Base-by-base conservation (phyloP, 2,329 filamentous ascomycete species). In the Scytalidium lignicola region DNA sequence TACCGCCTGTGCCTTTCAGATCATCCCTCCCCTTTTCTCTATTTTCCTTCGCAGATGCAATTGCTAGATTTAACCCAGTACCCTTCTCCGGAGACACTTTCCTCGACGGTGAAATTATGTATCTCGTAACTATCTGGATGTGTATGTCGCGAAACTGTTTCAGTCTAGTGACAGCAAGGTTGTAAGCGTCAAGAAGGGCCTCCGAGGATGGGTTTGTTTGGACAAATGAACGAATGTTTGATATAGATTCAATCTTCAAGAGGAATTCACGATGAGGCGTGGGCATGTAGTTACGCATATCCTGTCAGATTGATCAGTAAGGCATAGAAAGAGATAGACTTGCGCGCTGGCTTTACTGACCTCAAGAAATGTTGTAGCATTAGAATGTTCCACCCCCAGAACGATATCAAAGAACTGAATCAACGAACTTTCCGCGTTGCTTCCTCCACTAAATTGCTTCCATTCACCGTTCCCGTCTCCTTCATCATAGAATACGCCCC, bases 331-430 rank as follows among this genome's bases (percentile, higher is more conserved):
- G 21, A 8, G 17, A 20, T 39, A n/a, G 23, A 20, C 13, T 10
- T 6, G 7, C 15, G n/a, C 5, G 13, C 8, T 26, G 23, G 6
- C 23, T 37, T 37, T 17, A 43, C 49, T 50, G 49, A 61, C 59
- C 28, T 48, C 32, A 4, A 62, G 50, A 18, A 62, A 63, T 2
- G 7, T 13, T 17, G 32, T 37, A 9, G 32, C 10, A 37, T 5
- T 67, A 1, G 61, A 62, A 69, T 97, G 92, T 61, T 95, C 85
- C 13, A 97, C 78, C 2, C 90, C 89, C 0, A 97, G 76, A 0
- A 90, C 80, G 13, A 95, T 78, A 64, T 97, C 92, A 66, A 96
- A 90, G 71, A 96, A 93, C 61, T 96, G 90, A 51, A 97, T 90
- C 40, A 96, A 74, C 1, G 89, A 95, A 66, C 87, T 92, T 67